Evolutionary conservation across 768 basidiomycete genomes (phyloP), one percentile per base, ranked within the genome.

Genomic region (Mycena galericulata): DNA sequence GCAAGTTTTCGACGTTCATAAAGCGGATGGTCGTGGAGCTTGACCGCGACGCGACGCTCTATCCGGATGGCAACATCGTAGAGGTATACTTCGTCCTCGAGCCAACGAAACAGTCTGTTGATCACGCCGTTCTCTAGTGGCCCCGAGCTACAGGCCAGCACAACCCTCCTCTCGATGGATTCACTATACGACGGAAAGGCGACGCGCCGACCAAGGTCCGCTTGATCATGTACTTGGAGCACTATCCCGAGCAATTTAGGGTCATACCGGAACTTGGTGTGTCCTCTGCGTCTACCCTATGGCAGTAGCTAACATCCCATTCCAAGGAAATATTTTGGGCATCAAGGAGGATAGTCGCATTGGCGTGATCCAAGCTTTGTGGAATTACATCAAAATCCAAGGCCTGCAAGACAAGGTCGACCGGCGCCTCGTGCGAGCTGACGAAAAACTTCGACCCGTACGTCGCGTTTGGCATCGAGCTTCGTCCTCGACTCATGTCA

Each of bases 341-440:
- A 86, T 96, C 76, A 92, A 92, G 72, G 93, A 98, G 75, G 95
- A 94, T 30, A 95, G 93, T 38, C 87, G 94, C 30, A 82, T 91
- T 26, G 94, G 92, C 8, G 88, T 94, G 20, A 86, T 97, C 20
- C 91, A 94, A 62, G 88, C 93, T 0, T 77, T 98, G 14, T 99
- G 97, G 97, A 94, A 92, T 74, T 96, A 97, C 73, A 92, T 98
- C 81, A 97, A 96, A 76, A 82, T 91, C 17, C 85, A 95, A 71
- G 88, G 89, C 27, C 80, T 97, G 20, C 94, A 95, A 78, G 94
- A 95, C 78, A 95, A 94, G 72, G 87, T 87, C 0, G 93, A 95
- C 78, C 83, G 93, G 62, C 86, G 90, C 41, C 77, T 89, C 56
- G 88, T 95, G 57, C 87, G 88, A 14, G 84, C 89, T 3, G 94